Evolutionary conservation across 371 early-diverging fungal genomes (phyloP), one percentile per base, ranked within the genome.

Genomic region (Phascolomyces articulosus): DNA sequence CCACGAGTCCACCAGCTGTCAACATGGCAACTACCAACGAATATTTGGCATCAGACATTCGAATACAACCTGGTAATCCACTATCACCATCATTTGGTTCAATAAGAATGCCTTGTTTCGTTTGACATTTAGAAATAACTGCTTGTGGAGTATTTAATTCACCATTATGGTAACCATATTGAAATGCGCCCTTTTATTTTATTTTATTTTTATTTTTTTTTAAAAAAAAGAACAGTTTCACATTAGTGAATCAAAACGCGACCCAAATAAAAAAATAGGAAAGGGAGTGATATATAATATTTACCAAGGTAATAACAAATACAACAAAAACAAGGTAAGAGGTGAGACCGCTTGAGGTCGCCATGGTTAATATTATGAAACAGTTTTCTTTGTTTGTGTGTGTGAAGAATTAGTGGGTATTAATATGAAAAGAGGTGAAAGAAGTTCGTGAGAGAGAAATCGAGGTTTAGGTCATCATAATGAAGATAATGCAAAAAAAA

Each of bases 141-240:
- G 79, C 64, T 62, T 90, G 85, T 8, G 92, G 92, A 20, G 88
- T 91, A 65, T 93, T 93, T 28, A 93, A 83, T 74, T 91, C 93
- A 2, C 92, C 92, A 63, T 90, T 90, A 70, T 92, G 91, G 65
- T 90, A 93, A 10, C 95, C 95, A 75, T 84, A 94, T 64, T 93
- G 93, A 55, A 94, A 88, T 9, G 93, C 85, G 23, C 85, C 82
- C 75, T 67, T 34, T 34, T 34, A 9, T 34, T 34, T 67, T n/a
- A n/a, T n/a, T n/a, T n/a, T n/a, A n/a, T n/a, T n/a, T n/a, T n/a
- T n/a, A n/a, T n/a, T n/a, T n/a, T n/a, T n/a, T n/a, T n/a, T n/a
- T n/a, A n/a, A n/a, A n/a, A n/a, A n/a, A n/a, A n/a, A 56, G 49
- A 53, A 28, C 47, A 55, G 40, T 58, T 56, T 9, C n/a, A 13